phyloP scores from a whole-genome alignment of 2,329 filamentous ascomycete species.

The Huntiella moniliformis region DNA sequence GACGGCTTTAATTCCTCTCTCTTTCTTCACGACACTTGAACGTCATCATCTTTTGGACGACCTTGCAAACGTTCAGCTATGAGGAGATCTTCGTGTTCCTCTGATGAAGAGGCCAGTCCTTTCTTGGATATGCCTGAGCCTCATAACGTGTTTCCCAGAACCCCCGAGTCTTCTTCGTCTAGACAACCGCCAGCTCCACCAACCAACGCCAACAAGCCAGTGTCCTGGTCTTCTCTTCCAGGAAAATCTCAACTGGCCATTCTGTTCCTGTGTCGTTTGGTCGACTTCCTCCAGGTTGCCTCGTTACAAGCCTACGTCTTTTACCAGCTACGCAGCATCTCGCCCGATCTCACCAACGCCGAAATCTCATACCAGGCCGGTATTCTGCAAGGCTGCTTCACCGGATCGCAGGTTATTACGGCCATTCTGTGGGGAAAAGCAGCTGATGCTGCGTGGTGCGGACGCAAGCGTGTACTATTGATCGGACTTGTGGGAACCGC shows the following conservation, averaged over 20 bases:
- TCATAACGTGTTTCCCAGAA: too few relatives aligned
- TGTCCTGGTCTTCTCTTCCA: constrained; percentile 52
- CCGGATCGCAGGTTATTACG: constrained; percentile 53
- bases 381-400: constrained; percentile 51
- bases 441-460: constrained; percentile 37
- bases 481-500: constrained; percentile 50
- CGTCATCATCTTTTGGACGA: too few relatives aligned
- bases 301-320: constrained; percentile 54
- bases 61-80: too few relatives aligned
- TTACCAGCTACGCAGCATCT: constrained; percentile 53
- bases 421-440: constrained; percentile 56
- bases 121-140: background rate
- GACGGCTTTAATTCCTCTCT: too few relatives aligned
- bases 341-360: constrained; percentile 30
- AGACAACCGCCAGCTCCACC: background rate
- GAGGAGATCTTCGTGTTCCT: background rate
- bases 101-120: constrained; percentile 1
- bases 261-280: constrained; percentile 49
- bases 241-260: constrained; percentile 52
- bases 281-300: constrained; percentile 55
- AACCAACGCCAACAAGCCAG: constrained; percentile 17
- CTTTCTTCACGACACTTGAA: too few relatives aligned
- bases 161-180: too few relatives aligned
- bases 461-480: constrained; percentile 51
- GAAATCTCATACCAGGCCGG: constrained; percentile 50